A percentile compares a stretch with the other conserved stretches of the same genome.
Evolutionary conservation across 768 basidiomycete species (phyloP).

Genomic region (Boletus pseudopeckii): DNA sequence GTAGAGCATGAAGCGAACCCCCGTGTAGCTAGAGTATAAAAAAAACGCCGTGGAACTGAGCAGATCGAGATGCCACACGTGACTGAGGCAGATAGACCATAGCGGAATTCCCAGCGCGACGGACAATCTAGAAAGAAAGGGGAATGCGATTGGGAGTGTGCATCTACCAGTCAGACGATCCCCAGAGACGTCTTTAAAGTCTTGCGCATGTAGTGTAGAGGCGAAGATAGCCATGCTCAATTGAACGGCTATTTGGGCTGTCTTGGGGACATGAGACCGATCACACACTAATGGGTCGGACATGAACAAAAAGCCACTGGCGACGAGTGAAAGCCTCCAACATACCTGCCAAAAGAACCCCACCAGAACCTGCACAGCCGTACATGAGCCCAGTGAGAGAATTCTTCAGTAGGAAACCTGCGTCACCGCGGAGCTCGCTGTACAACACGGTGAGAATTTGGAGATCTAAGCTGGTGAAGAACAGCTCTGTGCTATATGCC

Average conservation of each 20-base stretch:
- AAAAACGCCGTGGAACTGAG: slow-evolving; percentile 15
- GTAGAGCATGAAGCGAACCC: slow-evolving; percentile 18
- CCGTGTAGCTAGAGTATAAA: slow-evolving; percentile 15
- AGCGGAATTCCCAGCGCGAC: slow-evolving; percentile 19
- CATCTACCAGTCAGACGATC: slow-evolving; percentile 34
- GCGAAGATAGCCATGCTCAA: slow-evolving; percentile 28
- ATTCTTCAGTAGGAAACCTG: slow-evolving; percentile 31
- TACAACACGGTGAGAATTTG: slow-evolving; percentile 29
- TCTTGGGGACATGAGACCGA: slow-evolving; percentile 6
- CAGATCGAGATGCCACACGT: slow-evolving; percentile 19
- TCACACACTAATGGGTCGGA: slow-evolving; percentile 11
- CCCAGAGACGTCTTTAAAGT: slow-evolving; percentile 39
- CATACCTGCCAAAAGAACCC: slow-evolving; percentile 33
- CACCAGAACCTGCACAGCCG: slow-evolving; percentile 33
- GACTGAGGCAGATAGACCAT: slow-evolving; percentile 23
- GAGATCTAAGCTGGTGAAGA: slow-evolving; percentile 28
- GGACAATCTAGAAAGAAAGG: slow-evolving; percentile 21
- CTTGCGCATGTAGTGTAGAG: slow-evolving; percentile 32
- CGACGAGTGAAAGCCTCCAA: background rate
- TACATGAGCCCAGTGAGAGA: slow-evolving; percentile 32
- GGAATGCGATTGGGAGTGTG: slow-evolving; percentile 41
- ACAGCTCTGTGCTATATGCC: slow-evolving; percentile 26
- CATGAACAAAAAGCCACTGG: background rate
- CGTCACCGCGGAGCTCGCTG: slow-evolving; percentile 31
- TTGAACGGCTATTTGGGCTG: slow-evolving; percentile 19